Base-by-base conservation (phyloP, 352 stramenopile species). In the Peronospora farinosa region DNA sequence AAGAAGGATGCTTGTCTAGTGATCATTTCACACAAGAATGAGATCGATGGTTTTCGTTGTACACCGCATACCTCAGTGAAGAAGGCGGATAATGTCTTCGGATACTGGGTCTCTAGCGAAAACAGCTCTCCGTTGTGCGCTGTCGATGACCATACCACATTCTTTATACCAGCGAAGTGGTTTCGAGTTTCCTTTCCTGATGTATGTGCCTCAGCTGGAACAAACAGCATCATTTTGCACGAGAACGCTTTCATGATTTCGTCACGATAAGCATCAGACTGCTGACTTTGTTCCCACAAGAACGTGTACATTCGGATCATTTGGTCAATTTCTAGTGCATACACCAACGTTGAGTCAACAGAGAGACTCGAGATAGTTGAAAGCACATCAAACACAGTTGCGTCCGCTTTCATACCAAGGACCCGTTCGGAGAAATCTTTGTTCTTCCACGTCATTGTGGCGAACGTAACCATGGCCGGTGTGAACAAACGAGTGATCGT, bases 41-140 rank as follows among this genome's bases (percentile, higher is more conserved):
- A 51, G 10, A 81, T 57, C 4, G 75, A 83, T 0, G 75, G 78
- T 47, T 84, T 86, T n/a, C 56, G 54, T n/a, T 72, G 55, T 11
- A 91, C 68, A 13, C 76, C 74, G 43, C 69, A 86, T 5, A 91
- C 43, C 0, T 81, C 65, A 5, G 63, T 72, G 55, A 91, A 91
- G 39, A 91, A 91, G 6, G 55, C 42, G 7, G 65, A 65, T 3
- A 89, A 57, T 7, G 52, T 39, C 32, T 69, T 78, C 6, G 76
- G 52, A 47, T 89, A 91, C 7, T 74, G n/a, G 3, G 55, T 49
- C 13, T 88, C 70, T 23, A 91, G 48, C 25, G 65, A 48, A 7
- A 66, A 27, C 12, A 82, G 42, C 5, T 54, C 32, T 30, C 56
- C 60, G 12, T 62, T 66, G 43, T 65, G 57, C n/a, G 53, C 39